Evolutionary conservation across 441 rosid species (phyloP).

Genomic region (Adansonia gregorii): DNA sequence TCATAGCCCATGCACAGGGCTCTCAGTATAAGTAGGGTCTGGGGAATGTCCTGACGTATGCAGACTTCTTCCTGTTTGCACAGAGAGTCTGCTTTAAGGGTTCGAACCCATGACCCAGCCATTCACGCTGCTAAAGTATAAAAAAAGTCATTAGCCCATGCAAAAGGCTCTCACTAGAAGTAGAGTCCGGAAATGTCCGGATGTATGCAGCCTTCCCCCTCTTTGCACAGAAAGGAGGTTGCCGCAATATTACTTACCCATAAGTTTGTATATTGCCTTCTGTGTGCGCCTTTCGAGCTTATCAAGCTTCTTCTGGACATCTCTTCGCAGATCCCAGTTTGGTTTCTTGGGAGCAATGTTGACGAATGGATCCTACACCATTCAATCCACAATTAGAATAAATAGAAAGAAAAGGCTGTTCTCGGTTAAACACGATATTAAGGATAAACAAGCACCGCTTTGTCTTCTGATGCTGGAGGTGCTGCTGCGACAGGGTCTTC

Average conservation of each 20-base stretch:
- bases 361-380: slow-evolving; percentile 78
- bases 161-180: no score
- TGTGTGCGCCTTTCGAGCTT: slow-evolving; percentile 91
- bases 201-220: no score
- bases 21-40: no score
- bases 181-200: no score
- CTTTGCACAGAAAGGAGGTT: neutral
- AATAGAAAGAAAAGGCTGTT: neutral
- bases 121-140: no score
- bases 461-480: slow-evolving; percentile 65
- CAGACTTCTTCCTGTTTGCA: no score
- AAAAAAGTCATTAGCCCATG: no score
- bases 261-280: slow-evolving; percentile 74
- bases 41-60: no score
- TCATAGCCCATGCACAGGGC: no score
- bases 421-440: slow-evolving; percentile 3
- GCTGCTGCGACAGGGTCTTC: slow-evolving; percentile 75
- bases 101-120: no score
- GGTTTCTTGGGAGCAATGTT: slow-evolving; percentile 99
- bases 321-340: slow-evolving; percentile 95
- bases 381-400: neutral
- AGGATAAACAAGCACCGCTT: slow-evolving; percentile 53
- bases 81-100: no score
- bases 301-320: slow-evolving; percentile 96
- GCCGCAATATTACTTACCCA: slow-evolving; percentile 57